Evolutionary conservation across 352 stramenopile genomes (phyloP), one percentile per base, ranked within the genome.

Genomic region (Pythium rhizo-oryzae): DNA sequence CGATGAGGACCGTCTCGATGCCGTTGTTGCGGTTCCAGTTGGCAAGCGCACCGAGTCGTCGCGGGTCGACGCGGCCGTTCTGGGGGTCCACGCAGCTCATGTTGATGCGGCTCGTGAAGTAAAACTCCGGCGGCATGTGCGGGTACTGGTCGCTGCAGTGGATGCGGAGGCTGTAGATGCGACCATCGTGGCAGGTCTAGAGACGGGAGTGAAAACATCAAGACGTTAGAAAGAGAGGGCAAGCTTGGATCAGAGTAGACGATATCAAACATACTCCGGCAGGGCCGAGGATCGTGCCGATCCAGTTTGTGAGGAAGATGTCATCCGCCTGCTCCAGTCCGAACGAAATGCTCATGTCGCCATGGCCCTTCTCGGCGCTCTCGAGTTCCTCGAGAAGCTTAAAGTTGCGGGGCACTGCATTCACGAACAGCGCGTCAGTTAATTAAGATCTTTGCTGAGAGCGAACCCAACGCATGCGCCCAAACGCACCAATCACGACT

Each of bases 291-390:
- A 99, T 99, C 39, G 96, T 97, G 67, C 94, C 97, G 77, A 99
- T 99, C 97, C 97, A 99, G 75, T 98, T 96, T 71, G 93, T 98
- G 66, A 99, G 87, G 81, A 99, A 99, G 72, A 98, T 99, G 82
- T 99, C 97, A 66, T 98, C 94, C 53, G 85, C 85, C 75, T 99
- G 92, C 62, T 98, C 96, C 51, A 99, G 85, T 46, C 97, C 97
- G 68, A 97, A 97, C 78, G 88, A 97, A 59, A 98, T 96, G 79
- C 89, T 98, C 89, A 97, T 97, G 81, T 98, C 92, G 55, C 92
- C 90, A 72, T 94, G 87, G 33, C 92, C 92, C 77, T 98, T 98
- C 72, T 98, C 92, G 37, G 85, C 92, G 72, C 81, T 93, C 67
- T 98, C 92, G 65, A 98, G 78, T 77, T 98, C 92, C 75, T 98